Conservation (phyloP, 257 asterid genomes). For the Linderniella brevidens region DNA sequence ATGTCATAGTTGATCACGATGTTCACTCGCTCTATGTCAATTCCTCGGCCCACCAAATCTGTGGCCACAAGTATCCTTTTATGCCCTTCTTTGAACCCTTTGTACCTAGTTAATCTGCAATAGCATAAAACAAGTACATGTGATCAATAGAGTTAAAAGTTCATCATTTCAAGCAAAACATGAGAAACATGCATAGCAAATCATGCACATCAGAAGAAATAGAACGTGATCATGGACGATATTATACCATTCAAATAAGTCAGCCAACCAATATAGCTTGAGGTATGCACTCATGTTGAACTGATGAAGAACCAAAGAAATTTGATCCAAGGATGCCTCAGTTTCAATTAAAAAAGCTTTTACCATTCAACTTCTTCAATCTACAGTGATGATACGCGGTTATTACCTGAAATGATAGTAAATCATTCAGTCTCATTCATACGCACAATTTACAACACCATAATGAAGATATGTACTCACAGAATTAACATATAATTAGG, state of each 20-base stretch:
- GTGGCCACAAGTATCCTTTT: slow-evolving; percentile 90
- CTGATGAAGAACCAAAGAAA: slow-evolving; percentile 82
- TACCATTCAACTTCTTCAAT: slow-evolving; percentile 70
- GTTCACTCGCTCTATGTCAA: slow-evolving; percentile 85
- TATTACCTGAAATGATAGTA: slow-evolving; percentile 43
- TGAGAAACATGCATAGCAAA: too few species aligned
- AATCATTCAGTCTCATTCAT: too few species aligned
- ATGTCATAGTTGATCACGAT: slow-evolving; percentile 86
- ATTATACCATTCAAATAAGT: slow-evolving; percentile 94
- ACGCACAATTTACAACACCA: too few species aligned
- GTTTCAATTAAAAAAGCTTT: slow-evolving; percentile 52
- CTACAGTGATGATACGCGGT: slow-evolving; percentile 37
- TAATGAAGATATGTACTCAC: too few species aligned
- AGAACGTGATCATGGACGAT: too few species aligned
- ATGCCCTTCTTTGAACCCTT: slow-evolving; percentile 83
- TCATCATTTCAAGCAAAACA: too few species aligned
- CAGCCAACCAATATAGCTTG: slow-evolving; percentile 94
- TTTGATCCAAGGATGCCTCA: slow-evolving; percentile 69
- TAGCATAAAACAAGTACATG: too few species aligned
- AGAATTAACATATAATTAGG: too few species aligned
- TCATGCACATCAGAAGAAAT: too few species aligned
- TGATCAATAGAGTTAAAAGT: too few species aligned
- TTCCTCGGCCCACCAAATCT: slow-evolving; percentile 89
- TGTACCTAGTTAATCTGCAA: slow-evolving; percentile 68
- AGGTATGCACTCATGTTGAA: slow-evolving; percentile 95